phyloP scores from a whole-genome alignment of 768 basidiomycete genomes.

The Mycena indigotica region DNA sequence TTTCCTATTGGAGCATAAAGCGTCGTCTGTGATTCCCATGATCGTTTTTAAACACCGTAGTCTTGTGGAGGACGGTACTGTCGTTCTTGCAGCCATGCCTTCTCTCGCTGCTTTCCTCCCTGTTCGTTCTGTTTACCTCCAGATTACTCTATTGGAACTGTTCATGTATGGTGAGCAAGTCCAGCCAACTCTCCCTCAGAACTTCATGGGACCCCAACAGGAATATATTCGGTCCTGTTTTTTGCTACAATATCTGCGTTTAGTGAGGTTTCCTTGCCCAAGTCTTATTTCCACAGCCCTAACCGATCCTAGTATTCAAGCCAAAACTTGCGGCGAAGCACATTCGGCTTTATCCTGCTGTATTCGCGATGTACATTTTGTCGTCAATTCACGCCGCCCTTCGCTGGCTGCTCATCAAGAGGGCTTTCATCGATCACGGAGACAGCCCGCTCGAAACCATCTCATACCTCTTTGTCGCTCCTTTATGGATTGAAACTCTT shows the following conservation, averaged over 20 bases:
- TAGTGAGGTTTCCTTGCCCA: too few species aligned
- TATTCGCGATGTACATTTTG: conserved; percentile 15
- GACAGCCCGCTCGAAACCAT: not conserved
- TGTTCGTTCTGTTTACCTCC: not conserved
- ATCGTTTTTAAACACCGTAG: too few species aligned
- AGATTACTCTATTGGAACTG: not conserved
- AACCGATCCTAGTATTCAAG: too few species aligned
- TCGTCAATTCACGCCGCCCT: conserved; percentile 6
- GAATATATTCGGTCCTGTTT: not conserved
- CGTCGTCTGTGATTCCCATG: too few species aligned
- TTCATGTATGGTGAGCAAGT: not conserved
- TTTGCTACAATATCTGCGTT: not conserved
- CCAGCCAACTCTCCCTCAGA: too few species aligned
- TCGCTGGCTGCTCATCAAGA: conserved; percentile 9
- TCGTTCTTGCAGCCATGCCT: not conserved
- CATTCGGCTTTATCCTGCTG: not conserved
- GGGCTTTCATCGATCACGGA: conserved; percentile 10
- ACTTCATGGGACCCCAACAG: too few species aligned
- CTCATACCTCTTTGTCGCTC: not conserved
- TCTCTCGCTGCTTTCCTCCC: not conserved
- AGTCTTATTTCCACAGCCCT: too few species aligned
- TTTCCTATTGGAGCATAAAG: too few species aligned
- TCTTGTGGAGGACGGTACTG: too few species aligned
- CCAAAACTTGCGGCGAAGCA: too few species aligned
- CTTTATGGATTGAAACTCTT: conserved; percentile 5